Evolutionary conservation across 2,329 filamentous ascomycete species (phyloP), one percentile per base, ranked within the genome.

Genomic region (Biscogniauxia marginata): DNA sequence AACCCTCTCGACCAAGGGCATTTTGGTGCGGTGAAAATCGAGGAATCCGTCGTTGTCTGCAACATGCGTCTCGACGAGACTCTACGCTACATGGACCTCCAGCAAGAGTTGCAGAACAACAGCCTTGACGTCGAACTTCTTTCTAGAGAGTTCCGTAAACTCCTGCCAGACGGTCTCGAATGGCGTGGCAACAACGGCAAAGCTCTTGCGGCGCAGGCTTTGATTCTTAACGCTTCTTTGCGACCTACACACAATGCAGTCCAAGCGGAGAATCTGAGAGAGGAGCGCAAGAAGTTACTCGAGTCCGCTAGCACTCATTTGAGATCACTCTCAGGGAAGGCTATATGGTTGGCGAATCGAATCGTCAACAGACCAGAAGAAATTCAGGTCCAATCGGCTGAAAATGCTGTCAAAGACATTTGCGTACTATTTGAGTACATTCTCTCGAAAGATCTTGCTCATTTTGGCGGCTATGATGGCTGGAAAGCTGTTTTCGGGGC

Each of bases 1-100:
- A 74, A 77, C 55, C 58, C 63, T 1, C 63, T 73, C 6, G 66
- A 72, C 22, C 51, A 11, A 58, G 6, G 47, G 62, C 2, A 46
- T 65, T 2, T 57, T 70, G 30, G 52, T 8, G 20, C 19, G 19
- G 54, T 65, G 0, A 59, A 63, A 7, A 50, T 68, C 4, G 25
- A 46, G 9, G 61, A 67, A 20, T 53, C 53, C 7, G 63, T 72
- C 1, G 25, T 73, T 21, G 65, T 74, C 21, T 64, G 63, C 25
- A 44, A 61, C 7, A 62, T 72, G 59, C 65, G 55, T 1, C 55
- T 57, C 1, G 34, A 58, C 3, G 67, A 71, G 16, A 50, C 62
- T 2, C 39, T 65, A 3, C 23, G 62, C 4, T 75, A 75, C 45
- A 50, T 67, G 16, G 54, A 68, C 13, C 50, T 69, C 1, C 70